Evolutionary conservation across 2,329 filamentous ascomycete species (phyloP).

Genomic region (Colletotrichum sp.): DNA sequence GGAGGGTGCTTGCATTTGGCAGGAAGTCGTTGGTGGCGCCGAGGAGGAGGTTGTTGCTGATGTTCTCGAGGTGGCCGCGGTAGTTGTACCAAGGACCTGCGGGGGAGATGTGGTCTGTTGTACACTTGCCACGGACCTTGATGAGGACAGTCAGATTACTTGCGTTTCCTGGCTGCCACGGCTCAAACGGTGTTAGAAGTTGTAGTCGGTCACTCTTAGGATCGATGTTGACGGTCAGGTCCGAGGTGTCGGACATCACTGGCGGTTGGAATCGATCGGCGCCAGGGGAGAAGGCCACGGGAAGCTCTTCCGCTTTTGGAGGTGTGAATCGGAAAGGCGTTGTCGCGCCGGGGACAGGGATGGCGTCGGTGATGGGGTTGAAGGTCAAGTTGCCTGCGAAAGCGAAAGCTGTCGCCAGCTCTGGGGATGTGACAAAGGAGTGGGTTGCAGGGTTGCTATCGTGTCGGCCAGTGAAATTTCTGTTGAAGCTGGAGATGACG

Average conservation of each 20-base stretch:
- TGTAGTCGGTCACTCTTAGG: constrained; percentile 33
- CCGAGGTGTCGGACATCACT: constrained; percentile 19
- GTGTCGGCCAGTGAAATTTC: constrained; percentile 40
- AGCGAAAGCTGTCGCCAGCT: constrained; percentile 47
- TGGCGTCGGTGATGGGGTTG: constrained; percentile 32
- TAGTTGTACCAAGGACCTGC: constrained; percentile 43
- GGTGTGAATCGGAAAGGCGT: constrained; percentile 29
- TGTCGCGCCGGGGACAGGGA: constrained; percentile 12
- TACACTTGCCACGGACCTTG: constrained; percentile 41
- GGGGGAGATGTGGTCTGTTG: constrained; percentile 43
- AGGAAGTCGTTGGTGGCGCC: constrained; percentile 37
- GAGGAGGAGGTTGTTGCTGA: constrained; percentile 39
- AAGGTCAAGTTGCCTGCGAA: constrained; percentile 41
- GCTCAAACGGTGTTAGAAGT: constrained; percentile 28
- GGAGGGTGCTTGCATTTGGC: constrained; percentile 21
- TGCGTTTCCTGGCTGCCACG: constrained; percentile 30
- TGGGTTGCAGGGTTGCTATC: constrained; percentile 48
- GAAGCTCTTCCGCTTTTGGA: constrained; percentile 31
- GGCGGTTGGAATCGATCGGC: constrained; percentile 30
- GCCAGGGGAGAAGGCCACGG: constrained; percentile 26
- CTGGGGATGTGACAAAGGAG: constrained; percentile 53
- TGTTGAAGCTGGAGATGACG: constrained; percentile 38
- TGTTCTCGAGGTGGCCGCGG: constrained; percentile 42
- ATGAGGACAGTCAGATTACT: constrained; percentile 31
- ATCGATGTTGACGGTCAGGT: constrained; percentile 30